phyloP scores from a whole-genome alignment of 805 yeast species.

The Suhomyces faveliae region DNA sequence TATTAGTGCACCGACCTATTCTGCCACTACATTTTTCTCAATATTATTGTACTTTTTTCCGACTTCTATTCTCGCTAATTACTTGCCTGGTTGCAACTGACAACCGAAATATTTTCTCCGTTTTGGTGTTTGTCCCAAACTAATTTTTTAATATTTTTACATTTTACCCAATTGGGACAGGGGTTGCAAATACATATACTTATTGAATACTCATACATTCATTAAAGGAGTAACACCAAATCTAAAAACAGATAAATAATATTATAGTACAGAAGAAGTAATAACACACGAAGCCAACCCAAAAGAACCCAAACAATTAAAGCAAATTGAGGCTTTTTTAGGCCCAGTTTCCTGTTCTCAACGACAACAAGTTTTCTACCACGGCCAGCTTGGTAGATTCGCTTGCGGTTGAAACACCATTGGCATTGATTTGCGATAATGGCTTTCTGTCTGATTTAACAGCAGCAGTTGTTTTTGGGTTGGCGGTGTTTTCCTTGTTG shows the following conservation, averaged over 20 bases:
- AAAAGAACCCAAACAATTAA: not conserved
- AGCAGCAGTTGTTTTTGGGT: conserved; percentile 6
- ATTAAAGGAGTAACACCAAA: conserved; percentile 1
- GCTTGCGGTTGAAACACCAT: not conserved
- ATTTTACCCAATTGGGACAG: conserved; percentile 1
- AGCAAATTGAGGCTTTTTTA: not conserved
- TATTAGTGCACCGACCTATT: not conserved
- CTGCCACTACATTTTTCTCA: too few species aligned
- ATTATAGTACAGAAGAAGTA: conserved; percentile 1
- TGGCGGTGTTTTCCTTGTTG: conserved; percentile 14
- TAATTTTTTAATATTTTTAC: not conserved
- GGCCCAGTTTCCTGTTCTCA: conserved; percentile 36
- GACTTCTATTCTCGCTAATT: too few species aligned
- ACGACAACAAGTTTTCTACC: conserved; percentile 40
- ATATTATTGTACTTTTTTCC: too few species aligned
- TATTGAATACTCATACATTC: conserved; percentile 1
- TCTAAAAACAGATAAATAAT: not conserved
- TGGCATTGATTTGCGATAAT: conserved; percentile 21
- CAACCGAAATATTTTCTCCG: too few species aligned
- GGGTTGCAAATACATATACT: not conserved
- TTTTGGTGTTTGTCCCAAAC: not conserved
- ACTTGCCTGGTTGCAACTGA: not conserved
- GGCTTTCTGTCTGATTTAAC: conserved; percentile 24
- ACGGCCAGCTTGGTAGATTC: conserved; percentile 9
- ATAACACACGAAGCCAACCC: not conserved